Base-by-base conservation (phyloP, 768 basidiomycete species). In the Xerocomus spinulosus region DNA sequence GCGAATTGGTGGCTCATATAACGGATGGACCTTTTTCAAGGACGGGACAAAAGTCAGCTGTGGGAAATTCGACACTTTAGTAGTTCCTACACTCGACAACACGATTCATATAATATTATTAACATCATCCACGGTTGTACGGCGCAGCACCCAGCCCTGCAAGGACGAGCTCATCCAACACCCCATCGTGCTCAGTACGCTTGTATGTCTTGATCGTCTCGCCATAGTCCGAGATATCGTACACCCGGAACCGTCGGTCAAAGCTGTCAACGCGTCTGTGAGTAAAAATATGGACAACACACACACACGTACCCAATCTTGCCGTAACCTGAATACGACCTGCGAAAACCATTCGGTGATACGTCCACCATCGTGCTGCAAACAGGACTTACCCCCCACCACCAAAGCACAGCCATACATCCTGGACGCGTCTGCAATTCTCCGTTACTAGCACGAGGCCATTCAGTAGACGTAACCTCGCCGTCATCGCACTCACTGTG, bases 191-290 rank as follows among this genome's bases (percentile, higher is more conserved):
- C 61, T 89, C 87, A 4, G 80, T 83, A 32, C 82, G 80, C 68
- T 96, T 96, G 67, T 88, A 82, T 30, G 95, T 95, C 62, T 76
- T 73, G 62, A 98, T 90, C 6, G 81, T 93, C 75, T 98, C 95
- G 37, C 95, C 95, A 57, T 78, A 97, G 52, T 92, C 82, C 15
- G 84, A 86, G 43, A 98, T 76, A 21, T 92, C 82, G 66, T 85
- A 98, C 37, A 97, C 72, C 8, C 95, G 76, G 76, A 95, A 92
- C 34, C 95, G 79, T 15, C 94, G 81, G 66, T 96, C 90, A 63
- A 97, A 96, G 13, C 86, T 87, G 42, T 35, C 13, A 14, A n/a
- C 14, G 5, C n/a, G n/a, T n/a, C n/a, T n/a, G n/a, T 21, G n/a
- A 18, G 12, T 9, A 18, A 5, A 5, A n/a, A 38, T 10, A 20